Percentiles rank a stretch among this genome's conserved stretches.
These are phyloP conservation scores for Citrus reticulata DNA, from an alignment of 345 rosid species.

Conservation along the genomic window DNA sequence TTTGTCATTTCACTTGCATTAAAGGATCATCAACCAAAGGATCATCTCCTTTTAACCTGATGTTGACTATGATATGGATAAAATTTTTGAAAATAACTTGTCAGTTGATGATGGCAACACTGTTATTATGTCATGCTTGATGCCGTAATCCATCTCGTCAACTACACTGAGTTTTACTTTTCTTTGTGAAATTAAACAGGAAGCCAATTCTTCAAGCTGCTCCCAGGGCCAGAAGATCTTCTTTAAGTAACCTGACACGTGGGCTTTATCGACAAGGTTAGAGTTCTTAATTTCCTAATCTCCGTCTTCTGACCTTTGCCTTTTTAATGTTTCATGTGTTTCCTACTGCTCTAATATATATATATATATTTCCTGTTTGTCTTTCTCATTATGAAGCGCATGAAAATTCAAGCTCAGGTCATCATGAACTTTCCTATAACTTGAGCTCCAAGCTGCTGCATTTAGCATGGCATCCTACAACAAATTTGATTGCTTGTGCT, in stretches of 20 bases:
- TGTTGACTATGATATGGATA: background rate
- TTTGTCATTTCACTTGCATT: background rate
- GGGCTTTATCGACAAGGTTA: constrained; percentile 55
- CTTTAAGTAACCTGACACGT: constrained; percentile 54
- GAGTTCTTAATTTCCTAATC: background rate
- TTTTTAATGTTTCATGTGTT: background rate
- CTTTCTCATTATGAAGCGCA: constrained; percentile 23
- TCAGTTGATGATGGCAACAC: too few relatives aligned
- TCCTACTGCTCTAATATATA: background rate
- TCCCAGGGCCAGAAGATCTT: constrained; percentile 48
- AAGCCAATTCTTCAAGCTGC: constrained; percentile 34
- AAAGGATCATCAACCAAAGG: background rate
- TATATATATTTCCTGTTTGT: background rate
- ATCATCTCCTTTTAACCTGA: background rate
- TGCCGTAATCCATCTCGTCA: background rate
- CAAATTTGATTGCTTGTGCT: constrained; percentile 53
- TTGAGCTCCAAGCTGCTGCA: constrained; percentile 49
- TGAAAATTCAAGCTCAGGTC: constrained; percentile 27
- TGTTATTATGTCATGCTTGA: too few relatives aligned
- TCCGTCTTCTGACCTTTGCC: background rate
- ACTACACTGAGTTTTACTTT: background rate
- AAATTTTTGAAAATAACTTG: too few relatives aligned
- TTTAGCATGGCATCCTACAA: constrained; percentile 60
- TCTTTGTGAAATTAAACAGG: constrained; percentile 17
- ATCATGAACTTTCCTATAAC: constrained; percentile 26